Percentiles rank a stretch among this genome's conserved stretches.
Evolutionary conservation across 768 basidiomycete genomes (phyloP).

Genomic region (Tremella mesenterica): DNA sequence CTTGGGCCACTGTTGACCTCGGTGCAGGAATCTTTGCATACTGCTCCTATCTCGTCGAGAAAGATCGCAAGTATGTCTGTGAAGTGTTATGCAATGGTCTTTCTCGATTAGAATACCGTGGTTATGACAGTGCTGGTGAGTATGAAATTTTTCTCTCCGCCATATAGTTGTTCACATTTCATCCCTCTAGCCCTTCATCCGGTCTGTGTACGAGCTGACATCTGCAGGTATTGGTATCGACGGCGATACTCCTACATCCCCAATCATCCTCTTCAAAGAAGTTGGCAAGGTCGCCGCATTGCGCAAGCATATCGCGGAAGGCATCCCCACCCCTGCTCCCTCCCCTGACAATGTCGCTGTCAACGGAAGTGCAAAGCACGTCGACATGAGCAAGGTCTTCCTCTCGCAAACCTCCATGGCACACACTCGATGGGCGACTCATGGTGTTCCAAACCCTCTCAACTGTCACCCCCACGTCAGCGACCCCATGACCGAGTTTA

Average conservation of each 20-base stretch:
- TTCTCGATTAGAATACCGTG: constrained; percentile 91
- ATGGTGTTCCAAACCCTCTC: constrained; percentile 72
- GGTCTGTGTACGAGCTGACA: neutral
- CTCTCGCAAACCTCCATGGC: constrained; percentile 90
- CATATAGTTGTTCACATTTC: too few relatives aligned
- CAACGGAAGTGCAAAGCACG: constrained; percentile 22
- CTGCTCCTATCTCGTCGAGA: constrained; percentile 89
- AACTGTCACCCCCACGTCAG: constrained; percentile 96
- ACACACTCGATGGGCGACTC: constrained; percentile 99
- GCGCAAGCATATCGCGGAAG: constrained; percentile 69
- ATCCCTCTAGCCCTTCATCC: too few relatives aligned
- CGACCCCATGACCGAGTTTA: constrained; percentile 69
- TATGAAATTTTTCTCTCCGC: too few relatives aligned
- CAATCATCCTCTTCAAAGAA: constrained; percentile 79
- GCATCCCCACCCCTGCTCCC: constrained; percentile 25
- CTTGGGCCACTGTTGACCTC: too few relatives aligned
- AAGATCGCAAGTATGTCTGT: constrained; percentile 83
- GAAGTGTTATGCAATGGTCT: constrained; percentile 86
- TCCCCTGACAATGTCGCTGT: constrained; percentile 5
- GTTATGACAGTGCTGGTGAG: constrained; percentile 80
- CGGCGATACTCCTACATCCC: constrained; percentile 69
- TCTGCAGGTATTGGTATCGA: constrained; percentile 56
- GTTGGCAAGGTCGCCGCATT: constrained; percentile 94
- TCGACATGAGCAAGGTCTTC: constrained; percentile 69
- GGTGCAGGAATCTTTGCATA: constrained; percentile 86